phyloP scores from a whole-genome alignment of 805 yeast species.

The Teunomyces pallodes region DNA sequence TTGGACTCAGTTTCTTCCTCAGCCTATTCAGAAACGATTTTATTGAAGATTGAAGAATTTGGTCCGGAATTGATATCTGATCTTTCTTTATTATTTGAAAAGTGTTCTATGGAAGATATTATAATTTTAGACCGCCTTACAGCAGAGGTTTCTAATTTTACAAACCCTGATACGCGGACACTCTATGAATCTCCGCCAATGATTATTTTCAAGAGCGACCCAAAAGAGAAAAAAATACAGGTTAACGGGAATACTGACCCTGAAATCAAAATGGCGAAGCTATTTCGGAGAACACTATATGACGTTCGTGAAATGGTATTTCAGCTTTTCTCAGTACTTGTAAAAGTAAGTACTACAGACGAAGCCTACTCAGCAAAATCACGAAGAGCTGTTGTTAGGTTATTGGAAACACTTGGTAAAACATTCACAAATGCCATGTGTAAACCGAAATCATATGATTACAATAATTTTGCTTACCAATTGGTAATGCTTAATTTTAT shows the following conservation, averaged over 20 bases:
- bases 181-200: constrained; percentile 36
- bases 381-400: constrained; percentile 40
- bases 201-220: constrained; percentile 42
- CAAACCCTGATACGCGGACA: constrained; percentile 30
- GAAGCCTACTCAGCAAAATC: constrained; percentile 16
- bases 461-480: constrained; percentile 22
- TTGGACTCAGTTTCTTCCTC: background rate
- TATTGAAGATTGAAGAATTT: constrained; percentile 32
- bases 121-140: constrained; percentile 50
- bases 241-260: background rate
- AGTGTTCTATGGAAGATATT: constrained; percentile 58
- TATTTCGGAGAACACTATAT: background rate
- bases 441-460: constrained; percentile 15
- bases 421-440: constrained; percentile 26
- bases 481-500: constrained; percentile 37
- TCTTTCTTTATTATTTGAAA: constrained; percentile 38
- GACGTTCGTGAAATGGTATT: background rate
- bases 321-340: background rate
- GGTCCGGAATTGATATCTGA: constrained; percentile 40
- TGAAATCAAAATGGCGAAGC: background rate
- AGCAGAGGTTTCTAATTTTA: constrained; percentile 40
- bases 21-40: constrained; percentile 33
- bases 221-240: background rate
- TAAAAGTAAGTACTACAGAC: background rate
- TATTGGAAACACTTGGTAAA: constrained; percentile 26